Percentiles rank a stretch among this genome's conserved stretches.
Conservation (phyloP, 2,329 filamentous ascomycete genomes). For the Clonostachys rosea region DNA sequence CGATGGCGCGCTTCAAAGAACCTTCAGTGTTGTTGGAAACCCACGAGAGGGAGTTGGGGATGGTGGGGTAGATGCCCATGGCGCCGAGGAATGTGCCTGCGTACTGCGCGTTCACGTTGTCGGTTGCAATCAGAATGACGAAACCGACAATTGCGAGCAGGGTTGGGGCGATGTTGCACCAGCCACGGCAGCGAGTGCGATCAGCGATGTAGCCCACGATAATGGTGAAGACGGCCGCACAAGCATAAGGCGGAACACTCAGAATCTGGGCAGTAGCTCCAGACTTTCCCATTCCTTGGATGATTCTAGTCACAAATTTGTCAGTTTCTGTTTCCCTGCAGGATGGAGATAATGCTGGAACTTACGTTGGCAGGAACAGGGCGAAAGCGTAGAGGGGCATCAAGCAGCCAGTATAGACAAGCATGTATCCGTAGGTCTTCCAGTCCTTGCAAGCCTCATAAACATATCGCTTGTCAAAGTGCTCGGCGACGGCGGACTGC, state of each 20-base stretch:
- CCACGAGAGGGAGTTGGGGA: slow-evolving; percentile 78
- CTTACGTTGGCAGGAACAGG: slow-evolving; percentile 65
- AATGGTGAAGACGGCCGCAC: slow-evolving; percentile 56
- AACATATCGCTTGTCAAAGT: slow-evolving; percentile 70
- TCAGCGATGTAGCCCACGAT: slow-evolving; percentile 51
- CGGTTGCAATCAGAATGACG: slow-evolving; percentile 53
- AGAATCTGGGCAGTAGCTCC: slow-evolving; percentile 58
- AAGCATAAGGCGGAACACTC: slow-evolving; percentile 56
- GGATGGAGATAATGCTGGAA: too few species aligned
- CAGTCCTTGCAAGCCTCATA: slow-evolving; percentile 72
- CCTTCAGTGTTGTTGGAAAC: slow-evolving; percentile 71
- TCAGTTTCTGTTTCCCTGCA: too few species aligned
- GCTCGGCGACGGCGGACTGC: slow-evolving; percentile 61
- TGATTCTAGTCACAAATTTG: slow-evolving; percentile 30
- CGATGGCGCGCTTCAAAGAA: slow-evolving; percentile 57
- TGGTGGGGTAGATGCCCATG: slow-evolving; percentile 73
- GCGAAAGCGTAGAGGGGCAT: slow-evolving; percentile 72
- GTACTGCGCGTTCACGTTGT: slow-evolving; percentile 59
- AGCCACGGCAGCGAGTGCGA: slow-evolving; percentile 41
- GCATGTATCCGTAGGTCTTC: slow-evolving; percentile 74
- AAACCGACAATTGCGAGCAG: slow-evolving; percentile 63
- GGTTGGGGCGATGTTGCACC: slow-evolving; percentile 55
- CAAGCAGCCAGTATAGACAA: slow-evolving; percentile 74
- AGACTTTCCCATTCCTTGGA: slow-evolving; percentile 52
- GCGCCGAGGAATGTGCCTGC: slow-evolving; percentile 73